Evolutionary conservation across 768 basidiomycete species (phyloP).

Genomic region (Mycena galopus): DNA sequence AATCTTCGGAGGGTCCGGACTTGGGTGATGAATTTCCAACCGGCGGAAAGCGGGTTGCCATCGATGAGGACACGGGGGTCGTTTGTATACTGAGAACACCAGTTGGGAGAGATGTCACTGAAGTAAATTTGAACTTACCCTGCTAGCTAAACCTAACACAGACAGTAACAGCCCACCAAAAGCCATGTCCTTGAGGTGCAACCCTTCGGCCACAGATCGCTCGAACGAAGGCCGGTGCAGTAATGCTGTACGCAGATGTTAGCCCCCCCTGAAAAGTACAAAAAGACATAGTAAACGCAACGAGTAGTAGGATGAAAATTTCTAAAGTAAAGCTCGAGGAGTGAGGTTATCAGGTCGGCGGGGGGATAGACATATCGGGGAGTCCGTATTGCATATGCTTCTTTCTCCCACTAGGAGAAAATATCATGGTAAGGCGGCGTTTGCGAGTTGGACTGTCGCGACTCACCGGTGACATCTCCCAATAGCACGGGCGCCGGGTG

Average conservation of each 20-base stretch:
- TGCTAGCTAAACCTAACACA: slow-evolving; percentile 64
- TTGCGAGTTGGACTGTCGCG: background rate
- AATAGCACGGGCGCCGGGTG: slow-evolving; percentile 12
- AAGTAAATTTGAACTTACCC: slow-evolving; percentile 47
- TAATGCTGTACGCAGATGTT: no score
- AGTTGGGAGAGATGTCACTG: slow-evolving; percentile 22
- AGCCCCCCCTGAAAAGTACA: no score
- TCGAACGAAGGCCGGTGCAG: slow-evolving; percentile 44
- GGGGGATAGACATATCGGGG: slow-evolving; percentile 45
- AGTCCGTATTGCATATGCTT: slow-evolving; percentile 3
- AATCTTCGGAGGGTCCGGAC: slow-evolving; percentile 61
- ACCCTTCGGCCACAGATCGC: slow-evolving; percentile 23
- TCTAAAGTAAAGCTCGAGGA: slow-evolving; percentile 66
- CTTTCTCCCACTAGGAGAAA: slow-evolving; percentile 32
- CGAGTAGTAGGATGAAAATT: slow-evolving; percentile 55
- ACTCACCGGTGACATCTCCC: slow-evolving; percentile 23
- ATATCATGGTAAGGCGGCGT: background rate
- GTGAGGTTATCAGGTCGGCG: slow-evolving; percentile 50
- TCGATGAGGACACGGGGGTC: slow-evolving; percentile 58
- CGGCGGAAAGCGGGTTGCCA: slow-evolving; percentile 50
- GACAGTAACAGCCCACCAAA: slow-evolving; percentile 60
- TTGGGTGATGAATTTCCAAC: slow-evolving; percentile 64
- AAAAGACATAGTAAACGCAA: no score
- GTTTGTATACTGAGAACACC: slow-evolving; percentile 52
- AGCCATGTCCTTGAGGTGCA: slow-evolving; percentile 55